Evolutionary conservation across 805 yeast genomes (phyloP).

Genomic region (Suhomyces sp.): DNA sequence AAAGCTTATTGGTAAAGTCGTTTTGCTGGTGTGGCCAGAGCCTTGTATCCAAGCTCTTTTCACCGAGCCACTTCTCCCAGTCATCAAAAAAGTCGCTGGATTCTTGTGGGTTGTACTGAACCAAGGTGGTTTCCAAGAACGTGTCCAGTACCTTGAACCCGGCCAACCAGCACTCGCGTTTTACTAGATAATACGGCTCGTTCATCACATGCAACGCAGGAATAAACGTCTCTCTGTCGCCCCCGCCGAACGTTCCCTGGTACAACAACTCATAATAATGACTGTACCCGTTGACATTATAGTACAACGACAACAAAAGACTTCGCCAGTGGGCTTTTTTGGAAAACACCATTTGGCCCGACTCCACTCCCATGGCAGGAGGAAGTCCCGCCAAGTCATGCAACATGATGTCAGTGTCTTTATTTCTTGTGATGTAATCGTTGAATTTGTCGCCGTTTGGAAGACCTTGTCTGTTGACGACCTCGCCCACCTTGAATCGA

Average conservation of each 20-base stretch:
- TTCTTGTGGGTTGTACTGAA: conserved; percentile 30
- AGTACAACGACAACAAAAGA: conserved; percentile 34
- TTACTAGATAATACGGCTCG: conserved; percentile 37
- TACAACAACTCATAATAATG: conserved; percentile 36
- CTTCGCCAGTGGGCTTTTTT: conserved; percentile 31
- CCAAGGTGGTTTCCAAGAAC: conserved; percentile 26
- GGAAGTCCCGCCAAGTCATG: conserved; percentile 31
- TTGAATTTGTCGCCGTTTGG: conserved; percentile 20
- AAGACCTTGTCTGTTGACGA: conserved; percentile 24
- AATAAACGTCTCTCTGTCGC: conserved; percentile 42
- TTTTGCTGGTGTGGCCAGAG: conserved; percentile 30
- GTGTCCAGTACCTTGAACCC: conserved; percentile 4
- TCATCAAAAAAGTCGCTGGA: conserved; percentile 15
- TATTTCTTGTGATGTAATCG: conserved; percentile 4
- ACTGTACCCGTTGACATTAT: conserved; percentile 36
- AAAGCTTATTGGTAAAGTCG: conserved; percentile 22
- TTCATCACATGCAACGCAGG: conserved; percentile 40
- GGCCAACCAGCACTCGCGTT: conserved; percentile 11
- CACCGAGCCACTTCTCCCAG: conserved; percentile 27
- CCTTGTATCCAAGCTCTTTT: conserved; percentile 25
- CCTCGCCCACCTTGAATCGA: conserved; percentile 22
- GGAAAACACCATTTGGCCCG: conserved; percentile 38
- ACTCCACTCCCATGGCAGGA: conserved; percentile 39
- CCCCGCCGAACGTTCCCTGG: conserved; percentile 45
- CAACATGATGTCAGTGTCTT: conserved; percentile 13